Percentiles rank a stretch among this genome's conserved stretches.
phyloP scores from a whole-genome alignment of 805 yeast species.

The Pichia deserticola region DNA sequence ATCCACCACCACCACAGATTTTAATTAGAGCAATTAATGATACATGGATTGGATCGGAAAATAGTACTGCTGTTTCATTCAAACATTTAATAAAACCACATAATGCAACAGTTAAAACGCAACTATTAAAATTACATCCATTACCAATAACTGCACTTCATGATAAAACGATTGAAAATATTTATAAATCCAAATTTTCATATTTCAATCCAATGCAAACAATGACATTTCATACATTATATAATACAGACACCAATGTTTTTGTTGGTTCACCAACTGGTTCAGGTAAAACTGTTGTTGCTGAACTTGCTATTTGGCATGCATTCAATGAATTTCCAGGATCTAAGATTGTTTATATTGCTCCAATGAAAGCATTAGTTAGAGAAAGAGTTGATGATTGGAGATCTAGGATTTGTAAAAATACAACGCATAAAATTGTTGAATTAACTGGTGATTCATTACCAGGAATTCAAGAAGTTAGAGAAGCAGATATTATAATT shows the following conservation, averaged over 20 bases:
- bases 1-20: conserved; percentile 86
- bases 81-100: conserved; percentile 86
- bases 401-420: conserved; percentile 44
- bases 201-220: conserved; percentile 99
- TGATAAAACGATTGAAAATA: conserved; percentile 53
- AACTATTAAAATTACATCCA: conserved; percentile 73
- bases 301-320: conserved; percentile 96
- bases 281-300: conserved; percentile 95
- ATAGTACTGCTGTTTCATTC: conserved; percentile 70
- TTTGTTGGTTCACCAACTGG: conserved; percentile 98
- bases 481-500: conserved; percentile 65
- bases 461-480: conserved; percentile 61
- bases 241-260: conserved; percentile 69
- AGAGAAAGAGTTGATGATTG: conserved; percentile 81
- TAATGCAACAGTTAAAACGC: conserved; percentile 80
- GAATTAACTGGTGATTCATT: conserved; percentile 80
- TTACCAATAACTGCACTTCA: conserved; percentile 78
- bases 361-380: conserved; percentile 85
- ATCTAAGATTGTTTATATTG: conserved; percentile 75
- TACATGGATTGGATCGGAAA: conserved; percentile 82
- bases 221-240: conserved; percentile 86
- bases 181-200: conserved; percentile 61
- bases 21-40: conserved; percentile 76
- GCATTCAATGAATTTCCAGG: conserved; percentile 80
- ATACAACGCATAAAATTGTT: conserved; percentile 48